Evolutionary conservation across 2,329 filamentous ascomycete species (phyloP), one percentile per base, ranked within the genome.

Genomic region (Macrophomina phaseolina): DNA sequence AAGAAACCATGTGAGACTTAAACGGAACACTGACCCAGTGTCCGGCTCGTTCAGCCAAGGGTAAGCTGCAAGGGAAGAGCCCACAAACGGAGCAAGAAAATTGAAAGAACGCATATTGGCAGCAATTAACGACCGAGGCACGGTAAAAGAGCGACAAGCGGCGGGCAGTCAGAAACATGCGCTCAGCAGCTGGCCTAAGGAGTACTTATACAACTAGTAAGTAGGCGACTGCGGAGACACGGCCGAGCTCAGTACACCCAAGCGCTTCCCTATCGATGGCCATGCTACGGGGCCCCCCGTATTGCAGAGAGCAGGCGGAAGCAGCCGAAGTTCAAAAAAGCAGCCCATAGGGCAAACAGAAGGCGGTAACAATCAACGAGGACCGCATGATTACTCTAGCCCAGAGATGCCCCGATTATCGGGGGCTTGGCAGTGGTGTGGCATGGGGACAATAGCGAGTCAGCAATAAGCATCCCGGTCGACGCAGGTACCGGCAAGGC

Each of bases 11-110:
- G 2, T 12, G 14, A 32, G 14, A 7, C 23, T 14, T 28, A 8
- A 38, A 45, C 1, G 23, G 36, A 16, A 28, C 4, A n/a, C 55
- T 30, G 8, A 58, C 48, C 76, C 76, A 51, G 76, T 78, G 56
- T 78, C 75, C 11, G 76, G 73, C 63, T 78, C 75, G 51, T 77
- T 73, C 52, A 77, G 34, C 58, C 75, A 78, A 5, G 75, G 75
- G 18, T 73, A 70, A 9, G 76, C 76, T 58, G 75, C 76, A 32
- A 77, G 71, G 60, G 73, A 75, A 38, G 70, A 71, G 16, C 56
- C 56, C 28, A 61, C 40, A 8, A 61, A 48, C 5, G 56, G 56
- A 28, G 28, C 23, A 16, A 61, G 23, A 9, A 61, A 23, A 46
- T 32, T 14, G 42, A 61, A 23, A 30, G 42, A 48, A 36, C 56